Percentiles rank a stretch among this genome's conserved stretches.
Conservation (phyloP, 192 early-diverging fungal genomes). For the Phlyctochytrium arcticum region DNA sequence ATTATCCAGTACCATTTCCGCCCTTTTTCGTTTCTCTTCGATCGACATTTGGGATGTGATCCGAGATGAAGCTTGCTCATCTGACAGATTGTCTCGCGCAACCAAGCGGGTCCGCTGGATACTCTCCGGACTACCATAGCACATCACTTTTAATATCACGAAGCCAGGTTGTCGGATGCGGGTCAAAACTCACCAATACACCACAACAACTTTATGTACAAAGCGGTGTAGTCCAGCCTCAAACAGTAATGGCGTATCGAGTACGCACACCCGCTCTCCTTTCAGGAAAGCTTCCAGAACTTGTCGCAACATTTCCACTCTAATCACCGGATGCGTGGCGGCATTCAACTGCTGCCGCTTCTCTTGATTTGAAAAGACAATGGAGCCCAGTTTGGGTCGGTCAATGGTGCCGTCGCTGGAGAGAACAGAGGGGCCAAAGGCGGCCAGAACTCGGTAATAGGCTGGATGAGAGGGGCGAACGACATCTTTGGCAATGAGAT, state of each 20-base stretch:
- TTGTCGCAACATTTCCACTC: conserved; percentile 72
- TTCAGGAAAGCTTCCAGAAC: conserved; percentile 65
- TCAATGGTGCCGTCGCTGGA: conserved; percentile 53
- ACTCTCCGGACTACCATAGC: conserved; percentile 66
- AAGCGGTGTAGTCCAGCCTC: conserved; percentile 76
- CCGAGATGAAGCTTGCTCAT: conserved; percentile 60
- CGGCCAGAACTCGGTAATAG: conserved; percentile 64
- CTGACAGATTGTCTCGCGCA: conserved; percentile 62
- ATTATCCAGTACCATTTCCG: conserved; percentile 85
- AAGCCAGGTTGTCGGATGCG: too few species aligned
- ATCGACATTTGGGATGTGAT: conserved; percentile 83
- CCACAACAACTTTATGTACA: conserved; percentile 70
- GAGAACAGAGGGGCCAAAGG: conserved; percentile 72
- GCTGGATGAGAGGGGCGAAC: conserved; percentile 73
- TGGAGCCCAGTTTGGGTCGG: conserved; percentile 68
- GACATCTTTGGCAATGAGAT: conserved; percentile 81
- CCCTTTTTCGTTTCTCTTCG: conserved; percentile 69
- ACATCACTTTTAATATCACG: too few species aligned
- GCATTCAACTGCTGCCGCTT: conserved; percentile 72
- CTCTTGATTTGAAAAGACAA: conserved; percentile 72
- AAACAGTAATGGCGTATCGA: conserved; percentile 92
- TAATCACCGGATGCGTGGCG: conserved; percentile 84
- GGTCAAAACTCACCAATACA: conserved; percentile 76
- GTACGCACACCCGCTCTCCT: conserved; percentile 65
- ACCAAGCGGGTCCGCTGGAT: conserved; percentile 74